Evolutionary conservation across 2,329 filamentous ascomycete species (phyloP).

Genomic region (Aureobasidium sp.): DNA sequence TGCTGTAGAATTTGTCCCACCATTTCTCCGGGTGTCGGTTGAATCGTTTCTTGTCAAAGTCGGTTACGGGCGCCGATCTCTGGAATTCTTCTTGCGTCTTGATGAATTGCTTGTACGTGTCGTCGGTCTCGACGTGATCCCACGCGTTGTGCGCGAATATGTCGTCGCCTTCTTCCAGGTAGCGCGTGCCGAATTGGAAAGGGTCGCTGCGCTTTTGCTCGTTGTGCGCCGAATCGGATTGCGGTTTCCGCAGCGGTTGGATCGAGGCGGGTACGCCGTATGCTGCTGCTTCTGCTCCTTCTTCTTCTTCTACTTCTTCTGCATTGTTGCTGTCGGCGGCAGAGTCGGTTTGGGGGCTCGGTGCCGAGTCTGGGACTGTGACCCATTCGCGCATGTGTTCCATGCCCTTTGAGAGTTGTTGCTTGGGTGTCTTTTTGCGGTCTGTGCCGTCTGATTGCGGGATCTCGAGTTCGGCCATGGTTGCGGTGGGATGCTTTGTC

Average conservation of each 20-base stretch:
- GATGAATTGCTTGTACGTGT: conserved; percentile 77
- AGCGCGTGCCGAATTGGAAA: conserved; percentile 90
- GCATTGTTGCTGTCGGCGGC: neutral
- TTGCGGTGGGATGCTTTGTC: neutral
- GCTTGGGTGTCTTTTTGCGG: conserved; percentile 26
- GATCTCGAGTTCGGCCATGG: neutral
- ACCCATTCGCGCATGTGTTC: conserved; percentile 47
- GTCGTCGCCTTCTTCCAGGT: conserved; percentile 74
- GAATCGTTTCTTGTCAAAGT: conserved; percentile 88
- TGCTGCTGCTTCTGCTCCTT: conserved; percentile 35
- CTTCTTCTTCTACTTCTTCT: too few relatives aligned
- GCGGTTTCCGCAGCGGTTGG: conserved; percentile 39
- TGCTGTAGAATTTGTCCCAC: conserved; percentile 98
- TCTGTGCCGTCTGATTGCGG: neutral
- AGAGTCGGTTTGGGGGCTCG: conserved; percentile 17
- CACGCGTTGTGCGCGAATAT: conserved; percentile 98
- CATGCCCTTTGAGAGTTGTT: conserved; percentile 47
- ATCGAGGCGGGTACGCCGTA: conserved; percentile 45
- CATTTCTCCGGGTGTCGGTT: conserved; percentile 86
- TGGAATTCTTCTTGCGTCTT: conserved; percentile 80
- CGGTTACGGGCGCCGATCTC: conserved; percentile 76
- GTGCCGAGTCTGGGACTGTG: conserved; percentile 33
- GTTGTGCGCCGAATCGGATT: conserved; percentile 60
- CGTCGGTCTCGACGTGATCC: conserved; percentile 95
- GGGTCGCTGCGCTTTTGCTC: conserved; percentile 85